A percentile compares a stretch with the other conserved stretches of the same genome.
These are phyloP conservation scores for Prunella vulgaris DNA, from an alignment of 257 asterid genomes.

Conservation along the genomic window DNA sequence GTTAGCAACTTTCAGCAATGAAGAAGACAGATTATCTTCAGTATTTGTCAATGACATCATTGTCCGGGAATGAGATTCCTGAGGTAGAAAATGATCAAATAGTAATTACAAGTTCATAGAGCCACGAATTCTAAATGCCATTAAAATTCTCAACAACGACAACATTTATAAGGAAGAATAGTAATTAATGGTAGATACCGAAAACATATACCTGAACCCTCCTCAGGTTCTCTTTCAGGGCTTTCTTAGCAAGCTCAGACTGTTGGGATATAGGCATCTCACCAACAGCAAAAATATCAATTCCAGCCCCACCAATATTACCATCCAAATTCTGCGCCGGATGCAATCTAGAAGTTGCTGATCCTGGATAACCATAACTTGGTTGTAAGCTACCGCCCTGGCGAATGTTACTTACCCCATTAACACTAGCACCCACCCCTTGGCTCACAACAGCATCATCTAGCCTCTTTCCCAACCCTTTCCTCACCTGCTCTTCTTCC, in stretches of 20 bases:
- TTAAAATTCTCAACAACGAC: background rate
- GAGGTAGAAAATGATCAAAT: slow-evolving; percentile 20
- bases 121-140: too few species aligned
- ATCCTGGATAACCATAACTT: slow-evolving; percentile 33
- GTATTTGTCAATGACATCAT: slow-evolving; percentile 49
- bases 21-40: slow-evolving; percentile 73
- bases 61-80: slow-evolving; percentile 81
- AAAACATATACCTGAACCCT: slow-evolving; percentile 56
- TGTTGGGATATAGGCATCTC: slow-evolving; percentile 63
- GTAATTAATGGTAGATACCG: background rate
- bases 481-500: slow-evolving; percentile 98
- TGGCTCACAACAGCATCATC: slow-evolving; percentile 59
- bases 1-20: slow-evolving; percentile 59
- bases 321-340: slow-evolving; percentile 32
- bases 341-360: too few species aligned
- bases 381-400: slow-evolving; percentile 36
- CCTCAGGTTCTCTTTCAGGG: slow-evolving; percentile 56
- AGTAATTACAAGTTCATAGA: background rate
- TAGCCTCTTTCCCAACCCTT: slow-evolving; percentile 85
- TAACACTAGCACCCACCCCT: slow-evolving; percentile 38
- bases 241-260: slow-evolving; percentile 78
- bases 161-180: background rate
- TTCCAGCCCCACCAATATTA: slow-evolving; percentile 48
- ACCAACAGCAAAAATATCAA: slow-evolving; percentile 42
- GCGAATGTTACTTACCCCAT: slow-evolving; percentile 28